Conservation (phyloP, 2,329 filamentous ascomycete genomes). For the Aspergillus brasiliensis region DNA sequence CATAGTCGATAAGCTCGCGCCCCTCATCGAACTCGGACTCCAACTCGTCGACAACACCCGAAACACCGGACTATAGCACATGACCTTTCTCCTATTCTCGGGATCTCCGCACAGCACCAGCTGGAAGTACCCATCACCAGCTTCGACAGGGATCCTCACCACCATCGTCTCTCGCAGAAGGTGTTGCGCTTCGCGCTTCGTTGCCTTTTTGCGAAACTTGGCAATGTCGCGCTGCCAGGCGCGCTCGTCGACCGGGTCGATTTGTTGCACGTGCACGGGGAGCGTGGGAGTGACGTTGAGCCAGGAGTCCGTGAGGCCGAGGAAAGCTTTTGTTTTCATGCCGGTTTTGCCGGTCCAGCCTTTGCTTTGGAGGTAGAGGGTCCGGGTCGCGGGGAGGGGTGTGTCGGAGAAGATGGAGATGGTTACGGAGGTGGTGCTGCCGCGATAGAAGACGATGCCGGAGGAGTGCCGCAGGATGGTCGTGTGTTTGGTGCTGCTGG, state of each 20-base stretch:
- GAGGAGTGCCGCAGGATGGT: slow-evolving; percentile 68
- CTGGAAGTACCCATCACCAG: slow-evolving; percentile 69
- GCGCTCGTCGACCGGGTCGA: slow-evolving; percentile 62
- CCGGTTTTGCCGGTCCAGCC: slow-evolving; percentile 70
- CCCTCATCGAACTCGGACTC: slow-evolving; percentile 63
- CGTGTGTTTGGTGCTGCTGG: slow-evolving; percentile 66
- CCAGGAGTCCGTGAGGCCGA: slow-evolving; percentile 64
- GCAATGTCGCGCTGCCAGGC: slow-evolving; percentile 68
- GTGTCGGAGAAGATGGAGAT: slow-evolving; percentile 65
- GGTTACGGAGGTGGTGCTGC: slow-evolving; percentile 63
- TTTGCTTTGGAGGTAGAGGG: slow-evolving; percentile 68
- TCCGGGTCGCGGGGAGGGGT: slow-evolving; percentile 59
- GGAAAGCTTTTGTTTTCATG: slow-evolving; percentile 65
- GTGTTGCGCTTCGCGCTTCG: slow-evolving; percentile 52
- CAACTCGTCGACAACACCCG: slow-evolving; percentile 67
- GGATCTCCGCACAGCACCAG: slow-evolving; percentile 62
- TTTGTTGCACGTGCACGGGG: slow-evolving; percentile 49
- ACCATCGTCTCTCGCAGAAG: slow-evolving; percentile 64
- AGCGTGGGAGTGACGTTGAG: slow-evolving; percentile 66
- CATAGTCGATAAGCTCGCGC: slow-evolving; percentile 65
- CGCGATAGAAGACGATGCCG: slow-evolving; percentile 66
- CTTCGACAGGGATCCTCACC: slow-evolving; percentile 64
- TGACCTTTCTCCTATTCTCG: slow-evolving; percentile 53
- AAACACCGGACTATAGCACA: slow-evolving; percentile 69
- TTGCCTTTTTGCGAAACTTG: slow-evolving; percentile 62